Conservation (phyloP, 768 basidiomycete genomes). For the Coprinopsis marcescibilis region DNA sequence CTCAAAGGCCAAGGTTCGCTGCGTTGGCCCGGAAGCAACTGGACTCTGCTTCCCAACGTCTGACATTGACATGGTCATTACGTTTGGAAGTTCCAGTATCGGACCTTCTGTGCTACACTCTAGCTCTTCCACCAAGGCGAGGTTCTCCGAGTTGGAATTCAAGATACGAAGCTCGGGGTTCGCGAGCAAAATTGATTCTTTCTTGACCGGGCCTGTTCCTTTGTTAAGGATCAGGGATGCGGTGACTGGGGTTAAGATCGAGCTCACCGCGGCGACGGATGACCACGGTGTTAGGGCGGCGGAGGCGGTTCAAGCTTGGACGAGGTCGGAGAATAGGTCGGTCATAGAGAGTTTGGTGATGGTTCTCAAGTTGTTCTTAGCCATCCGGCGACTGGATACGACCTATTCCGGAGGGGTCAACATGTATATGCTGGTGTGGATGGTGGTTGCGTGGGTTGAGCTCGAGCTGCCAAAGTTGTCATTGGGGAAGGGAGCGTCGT, state of each 20-base stretch:
- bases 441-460: constrained; percentile 24
- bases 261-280: constrained; percentile 18
- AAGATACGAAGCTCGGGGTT: constrained; percentile 14
- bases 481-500: background rate
- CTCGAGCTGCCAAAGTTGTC: constrained; percentile 18
- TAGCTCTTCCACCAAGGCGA: background rate
- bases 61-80: constrained; percentile 23
- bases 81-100: background rate
- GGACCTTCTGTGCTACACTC: background rate
- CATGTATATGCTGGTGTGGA: constrained; percentile 23
- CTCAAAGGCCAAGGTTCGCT: constrained; percentile 11
- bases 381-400: constrained; percentile 19
- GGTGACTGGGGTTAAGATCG: constrained; percentile 20
- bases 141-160: background rate
- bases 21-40: constrained; percentile 21
- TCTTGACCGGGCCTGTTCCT: constrained; percentile 17
- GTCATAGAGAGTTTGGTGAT: constrained; percentile 16
- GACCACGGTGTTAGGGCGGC: constrained; percentile 16
- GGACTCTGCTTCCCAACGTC: constrained; percentile 22
- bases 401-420: constrained; percentile 24
- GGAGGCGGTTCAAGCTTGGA: constrained; percentile 17
- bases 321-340: constrained; percentile 9
- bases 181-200: constrained; percentile 15
- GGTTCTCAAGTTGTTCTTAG: constrained; percentile 22
- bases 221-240: constrained; percentile 21